Base-by-base conservation (phyloP, 768 basidiomycete species). In the Rhizopogon roseolus region DNA sequence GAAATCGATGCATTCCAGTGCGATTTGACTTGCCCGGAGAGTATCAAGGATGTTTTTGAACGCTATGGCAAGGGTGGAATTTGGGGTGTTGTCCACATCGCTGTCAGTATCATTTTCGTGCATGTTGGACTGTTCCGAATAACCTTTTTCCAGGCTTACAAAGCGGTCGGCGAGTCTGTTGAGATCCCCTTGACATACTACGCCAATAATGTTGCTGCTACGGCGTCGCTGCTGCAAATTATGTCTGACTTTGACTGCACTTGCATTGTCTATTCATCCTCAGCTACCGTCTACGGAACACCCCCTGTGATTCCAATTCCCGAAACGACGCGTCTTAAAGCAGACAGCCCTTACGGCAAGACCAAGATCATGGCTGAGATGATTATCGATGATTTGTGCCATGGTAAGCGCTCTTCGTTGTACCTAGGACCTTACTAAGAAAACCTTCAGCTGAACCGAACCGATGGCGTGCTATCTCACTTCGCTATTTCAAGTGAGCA, bases 241-340 rank as follows among this genome's bases (percentile, higher is more conserved):
- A 96, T 96, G 94, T 73, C 76, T 40, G 88, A 88, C 50, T 92
- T 84, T 70, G 85, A 86, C 57, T 92, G 90, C 74, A 79, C 80
- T 50, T 82, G 92, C 55, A 75, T 99, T 54, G 96, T 99, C 50
- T 99, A 98, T 76, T 98, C 97, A 1, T 98, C 95, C 10, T 96
- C 93, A 22, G 97, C 97, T 6, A 98, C 97, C 16, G 97, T 99
- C 25, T 99, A 99, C 66, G 97, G 97, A 51, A 94, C 85, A 4
- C 97, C 97, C 9, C 87, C 91, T 19, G 75, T 74, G 49, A 90
- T 98, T 42, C 97, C 97, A 50, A 98, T 98, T 60, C 92, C 94
- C 14, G 97, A 99, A 71, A 81, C 86, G 3, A 94, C 92, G 4
- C 84, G 88, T 16, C 72, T 98, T 55, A 73, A 88, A 66, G 91